Percentiles rank a stretch among this genome's conserved stretches.
Conservation (phyloP, 306 rosid genomes). For the Vicia sativa region DNA sequence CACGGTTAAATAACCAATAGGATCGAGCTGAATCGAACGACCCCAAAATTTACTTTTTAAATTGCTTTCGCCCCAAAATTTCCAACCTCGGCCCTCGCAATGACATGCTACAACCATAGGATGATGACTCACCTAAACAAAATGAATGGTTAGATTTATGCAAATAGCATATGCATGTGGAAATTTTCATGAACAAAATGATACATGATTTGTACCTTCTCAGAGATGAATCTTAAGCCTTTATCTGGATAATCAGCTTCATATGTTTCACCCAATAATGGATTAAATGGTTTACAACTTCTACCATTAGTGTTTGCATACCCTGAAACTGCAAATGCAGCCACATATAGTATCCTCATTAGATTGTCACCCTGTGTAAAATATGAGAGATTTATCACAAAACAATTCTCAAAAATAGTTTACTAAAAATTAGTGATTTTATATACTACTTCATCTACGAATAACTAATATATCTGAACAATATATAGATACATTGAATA, state of each 20-base stretch:
- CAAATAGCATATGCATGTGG: neutral
- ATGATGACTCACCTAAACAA: slow-evolving; percentile 91
- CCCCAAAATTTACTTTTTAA: slow-evolving; percentile 97
- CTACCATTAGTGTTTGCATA: slow-evolving; percentile 88
- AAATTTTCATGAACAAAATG: slow-evolving; percentile 1
- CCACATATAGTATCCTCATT: slow-evolving; percentile 80
- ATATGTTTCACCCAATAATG: slow-evolving; percentile 90
- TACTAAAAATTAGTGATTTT: too few species aligned
- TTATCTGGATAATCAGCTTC: slow-evolving; percentile 94
- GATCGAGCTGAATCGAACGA: slow-evolving; percentile 95
- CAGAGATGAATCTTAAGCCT: slow-evolving; percentile 84
- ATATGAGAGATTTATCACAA: slow-evolving; percentile 13
- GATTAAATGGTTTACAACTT: slow-evolving; percentile 94
- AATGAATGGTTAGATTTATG: slow-evolving; percentile 10
- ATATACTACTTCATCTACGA: too few species aligned
- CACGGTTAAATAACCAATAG: slow-evolving; percentile 76
- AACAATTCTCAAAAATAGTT: neutral
- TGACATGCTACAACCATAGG: slow-evolving; percentile 94
- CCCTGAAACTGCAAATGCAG: slow-evolving; percentile 96
- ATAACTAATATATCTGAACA: too few species aligned
- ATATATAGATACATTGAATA: too few species aligned
- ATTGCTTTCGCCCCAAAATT: slow-evolving; percentile 85
- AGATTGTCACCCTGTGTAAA: slow-evolving; percentile 70
- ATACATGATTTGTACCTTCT: slow-evolving; percentile 62
- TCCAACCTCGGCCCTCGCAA: slow-evolving; percentile 92